Conservation (phyloP, 345 rosid species). For the Brassica cretica region DNA sequence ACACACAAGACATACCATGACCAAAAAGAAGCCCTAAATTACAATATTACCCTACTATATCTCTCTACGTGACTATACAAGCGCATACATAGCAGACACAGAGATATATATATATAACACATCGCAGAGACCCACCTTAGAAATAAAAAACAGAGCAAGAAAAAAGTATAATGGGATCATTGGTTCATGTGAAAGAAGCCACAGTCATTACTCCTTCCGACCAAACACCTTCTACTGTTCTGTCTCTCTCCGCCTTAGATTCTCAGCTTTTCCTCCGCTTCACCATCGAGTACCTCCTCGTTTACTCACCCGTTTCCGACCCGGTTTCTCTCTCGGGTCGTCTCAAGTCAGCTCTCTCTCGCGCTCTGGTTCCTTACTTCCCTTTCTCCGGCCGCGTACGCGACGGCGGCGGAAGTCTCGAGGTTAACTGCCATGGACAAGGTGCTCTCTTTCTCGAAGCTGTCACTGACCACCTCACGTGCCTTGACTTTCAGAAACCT, state of each 20-base stretch:
- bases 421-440: slow-evolving; percentile 66
- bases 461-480: slow-evolving; percentile 38
- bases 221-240: slow-evolving; percentile 60
- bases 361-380: slow-evolving; percentile 64
- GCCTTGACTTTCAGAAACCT: slow-evolving; percentile 52
- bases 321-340: slow-evolving; percentile 36
- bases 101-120: slow-evolving; percentile 19
- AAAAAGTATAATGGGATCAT: slow-evolving; percentile 44
- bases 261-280: slow-evolving; percentile 90
- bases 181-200: slow-evolving; percentile 57
- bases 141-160: slow-evolving; percentile 8
- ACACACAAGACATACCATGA: slow-evolving; percentile 29
- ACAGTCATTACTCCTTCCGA: slow-evolving; percentile 57
- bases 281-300: slow-evolving; percentile 73
- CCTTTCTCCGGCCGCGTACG: slow-evolving; percentile 86
- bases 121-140: slow-evolving; percentile 25
- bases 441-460: slow-evolving; percentile 77
- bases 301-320: slow-evolving; percentile 50
- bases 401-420: slow-evolving; percentile 45
- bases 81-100: slow-evolving; percentile 8
- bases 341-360: slow-evolving; percentile 62
- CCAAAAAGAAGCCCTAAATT: not conserved
- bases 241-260: slow-evolving; percentile 77
- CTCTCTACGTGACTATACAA: slow-evolving; percentile 26
- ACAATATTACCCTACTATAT: slow-evolving; percentile 23